Evolutionary conservation across 1,284 basidiomycete species (phyloP), one percentile per base, ranked within the genome.

Genomic region (Rhizoctonia solani): DNA sequence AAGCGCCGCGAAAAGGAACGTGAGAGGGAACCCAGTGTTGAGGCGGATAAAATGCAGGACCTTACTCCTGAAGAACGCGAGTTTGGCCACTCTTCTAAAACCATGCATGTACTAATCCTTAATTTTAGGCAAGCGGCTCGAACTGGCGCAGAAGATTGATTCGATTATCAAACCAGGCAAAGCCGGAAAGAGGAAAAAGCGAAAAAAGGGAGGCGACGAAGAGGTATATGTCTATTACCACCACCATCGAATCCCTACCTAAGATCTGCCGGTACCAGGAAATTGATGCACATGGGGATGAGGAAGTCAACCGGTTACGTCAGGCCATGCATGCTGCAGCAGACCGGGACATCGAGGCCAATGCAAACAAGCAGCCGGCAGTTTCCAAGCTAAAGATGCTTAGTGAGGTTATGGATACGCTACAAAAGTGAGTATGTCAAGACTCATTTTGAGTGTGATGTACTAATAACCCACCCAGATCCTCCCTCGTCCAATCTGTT

Each of bases 301-400:
- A 95, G 71, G 89, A 96, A 73, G 93, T 98, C 25, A 88, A 89
- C 0, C 81, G 89, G 5, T 81, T 99, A 23, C 84, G 92, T 19
- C 88, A 92, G 68, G 81, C 87, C 37, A 99, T 99, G 97, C 82
- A 92, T 50, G 79, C 81, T 6, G 97, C 96, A 1, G 95, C 92
- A 0, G 88, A 91, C 19, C 87, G 89, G 69, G 97, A 99, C 74
- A 84, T 88, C 50, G 84, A 87, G 58, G 85, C 92, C 3, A 96
- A 97, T 76, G 78, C 83, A 54, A 85, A 89, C 49, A 93, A 92
- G 74, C 77, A 87, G n/a, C 95, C 95, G 0, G 96, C 94, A 8
- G 87, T 87, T 9, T 82, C 87, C 59, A 99, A 99, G 79, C 84
- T 98, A 32, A 86, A 84, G 67, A 82, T 97, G 74, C 81, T 99